Evolutionary conservation across 192 early-diverging fungal genomes (phyloP), one percentile per base, ranked within the genome.

Genomic region (Backusella tarrabulga): DNA sequence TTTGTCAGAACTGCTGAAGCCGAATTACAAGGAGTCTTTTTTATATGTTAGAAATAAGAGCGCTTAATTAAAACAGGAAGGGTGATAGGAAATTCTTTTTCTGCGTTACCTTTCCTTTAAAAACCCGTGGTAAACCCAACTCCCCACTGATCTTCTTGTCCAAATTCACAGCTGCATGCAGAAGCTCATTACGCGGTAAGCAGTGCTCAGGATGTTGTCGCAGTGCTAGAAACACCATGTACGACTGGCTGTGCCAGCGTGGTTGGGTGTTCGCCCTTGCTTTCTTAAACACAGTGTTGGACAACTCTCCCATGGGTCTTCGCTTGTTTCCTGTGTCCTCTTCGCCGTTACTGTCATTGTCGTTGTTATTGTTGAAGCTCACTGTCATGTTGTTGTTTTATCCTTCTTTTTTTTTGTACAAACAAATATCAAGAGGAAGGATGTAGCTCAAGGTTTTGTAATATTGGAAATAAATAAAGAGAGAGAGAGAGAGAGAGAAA

Each of bases 221-320:
- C 23, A 97, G 83, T 6, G 94, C 93, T 76, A 97, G 74, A 74
- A 94, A 93, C 80, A 97, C 84, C 75, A 97, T 81, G 78, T 95
- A 96, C 34, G 92, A 91, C 75, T 97, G 95, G 56, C 90, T 97
- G 42, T 95, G 94, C 96, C 96, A 97, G n/a, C 95, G 84, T 21
- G 95, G 95, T 72, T 83, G 71, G 6, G 75, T 72, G 19, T 34
- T 67, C 3, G 66, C 8, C 8, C 56, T 23, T 63, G 56, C 23
- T 9, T 63, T 63, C 26, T 63, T 63, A 26, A 63, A 63, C 26
- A 63, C 23, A 23, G 56, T 63, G 56, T 63, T 63, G 56, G 56
- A 63, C 6, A 63, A 23, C 4, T 63, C 56, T 63, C 56, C 56
- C 56, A 63, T 63, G 12, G 56, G 56, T n/a, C 7, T 29, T 29